phyloP scores from a whole-genome alignment of 2,329 filamentous ascomycete species.

The Venturia effusa region DNA sequence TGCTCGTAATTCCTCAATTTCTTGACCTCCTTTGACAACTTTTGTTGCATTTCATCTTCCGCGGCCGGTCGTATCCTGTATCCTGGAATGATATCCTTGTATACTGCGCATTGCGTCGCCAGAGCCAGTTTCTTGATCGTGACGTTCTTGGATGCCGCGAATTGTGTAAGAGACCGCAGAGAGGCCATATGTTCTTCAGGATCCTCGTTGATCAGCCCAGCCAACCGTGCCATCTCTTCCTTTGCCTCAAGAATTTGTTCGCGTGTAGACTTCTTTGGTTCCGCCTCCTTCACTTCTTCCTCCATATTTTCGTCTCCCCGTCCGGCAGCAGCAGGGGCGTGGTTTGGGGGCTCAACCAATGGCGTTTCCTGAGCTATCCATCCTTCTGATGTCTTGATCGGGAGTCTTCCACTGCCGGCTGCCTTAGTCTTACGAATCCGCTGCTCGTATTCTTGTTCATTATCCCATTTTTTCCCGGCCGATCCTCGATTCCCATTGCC shows the following conservation, averaged over 20 bases:
- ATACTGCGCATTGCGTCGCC: slow-evolving; percentile 78
- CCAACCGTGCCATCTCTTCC: slow-evolving; percentile 81
- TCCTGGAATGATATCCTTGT: slow-evolving; percentile 92
- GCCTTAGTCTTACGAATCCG: slow-evolving; percentile 71
- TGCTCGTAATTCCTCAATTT: slow-evolving; percentile 78
- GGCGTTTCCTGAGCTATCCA: slow-evolving; percentile 48
- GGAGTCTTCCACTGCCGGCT: slow-evolving; percentile 64
- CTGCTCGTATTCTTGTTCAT: slow-evolving; percentile 85
- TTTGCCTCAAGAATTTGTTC: slow-evolving; percentile 81
- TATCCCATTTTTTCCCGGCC: slow-evolving; percentile 51
- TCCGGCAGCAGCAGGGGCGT: slow-evolving; percentile 47
- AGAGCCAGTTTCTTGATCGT: slow-evolving; percentile 79
- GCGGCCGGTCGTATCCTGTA: slow-evolving; percentile 80
- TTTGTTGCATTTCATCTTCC: slow-evolving; percentile 64
- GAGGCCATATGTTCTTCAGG: slow-evolving; percentile 80
- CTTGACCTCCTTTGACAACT: slow-evolving; percentile 85
- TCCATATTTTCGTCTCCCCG: slow-evolving; percentile 37
- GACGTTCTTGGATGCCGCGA: slow-evolving; percentile 57
- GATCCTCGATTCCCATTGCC: neutral
- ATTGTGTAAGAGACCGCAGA: slow-evolving; percentile 66
- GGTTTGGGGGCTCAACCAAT: slow-evolving; percentile 43
- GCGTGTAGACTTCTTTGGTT: slow-evolving; percentile 57
- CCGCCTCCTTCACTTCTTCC: slow-evolving; percentile 28
- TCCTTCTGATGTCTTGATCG: slow-evolving; percentile 79
- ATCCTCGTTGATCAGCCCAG: slow-evolving; percentile 72